Base-by-base conservation (phyloP, 179 eudicot species). In the Patellifolia procumbens region DNA sequence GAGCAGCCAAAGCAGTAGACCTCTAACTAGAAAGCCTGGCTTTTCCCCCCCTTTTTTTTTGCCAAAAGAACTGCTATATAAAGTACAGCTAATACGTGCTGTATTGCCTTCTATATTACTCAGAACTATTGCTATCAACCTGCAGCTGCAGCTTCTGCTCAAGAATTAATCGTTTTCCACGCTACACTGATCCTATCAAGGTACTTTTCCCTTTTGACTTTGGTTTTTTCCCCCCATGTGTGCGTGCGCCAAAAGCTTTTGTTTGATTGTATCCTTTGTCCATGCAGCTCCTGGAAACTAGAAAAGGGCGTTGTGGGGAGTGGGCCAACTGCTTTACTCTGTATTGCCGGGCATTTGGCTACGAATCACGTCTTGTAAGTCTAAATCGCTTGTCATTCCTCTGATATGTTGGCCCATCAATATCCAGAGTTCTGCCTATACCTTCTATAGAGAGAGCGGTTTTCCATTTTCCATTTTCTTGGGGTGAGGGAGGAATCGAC, bases 251-350 rank as follows among this genome's bases (percentile, higher is more conserved):
- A 20, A 69, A 81, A 83, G 66, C 42, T 68, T 66, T 17, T 68
- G 63, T 48, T 71, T 76, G 45, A 52, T 60, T 55, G 22, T 66
- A 26, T 72, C 12, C 16, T 52, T 37, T 79, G 65, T 73, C 72
- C 79, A 28, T 85, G 85, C 89, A 94, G 98, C 97, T 94, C 78
- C 77, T 94, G 76, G 97, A 92, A 87, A 94, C 98, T 80, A 89
- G 91, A 85, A 90, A 88, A 78, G 98, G 98, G 46, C 97, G 98
- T 37, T 94, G 98, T 80, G 98, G 98, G 78, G 98, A 94, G 84
- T 94, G 98, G 98, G 98, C 98, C 73, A 94, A 94, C 81, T 94
- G 98, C 91, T 94, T 94, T 85, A 91, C 97, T 61, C 74, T 94
- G 70, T 91, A 92, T 81, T 94, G 98, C 78, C 91, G 98, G 78